Base-by-base conservation (phyloP, 345 rosid species). In the Euphorbia lathyris region DNA sequence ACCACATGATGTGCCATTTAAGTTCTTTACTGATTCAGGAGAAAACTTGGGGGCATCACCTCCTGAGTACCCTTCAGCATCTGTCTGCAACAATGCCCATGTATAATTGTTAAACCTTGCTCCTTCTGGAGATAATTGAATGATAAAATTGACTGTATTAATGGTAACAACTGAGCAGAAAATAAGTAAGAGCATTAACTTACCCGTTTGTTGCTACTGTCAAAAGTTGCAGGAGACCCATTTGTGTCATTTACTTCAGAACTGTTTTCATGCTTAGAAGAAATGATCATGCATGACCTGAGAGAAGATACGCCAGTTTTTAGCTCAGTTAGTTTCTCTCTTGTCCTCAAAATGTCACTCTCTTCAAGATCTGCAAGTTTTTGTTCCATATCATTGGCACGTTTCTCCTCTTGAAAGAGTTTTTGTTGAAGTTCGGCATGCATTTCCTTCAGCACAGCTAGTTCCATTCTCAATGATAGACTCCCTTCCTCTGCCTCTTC, bases 321-420 rank as follows among this genome's bases (percentile, higher is more conserved):
- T 40, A 94, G 77, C 85, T 87, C 89, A 48, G 82, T 75, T 47
- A 94, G 73, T 78, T 84, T 86, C 69, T 85, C 87, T 72, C 80
- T 85, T 69, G 88, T 82, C 59, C 72, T 76, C 68, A 75, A 75
- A 75, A 92, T 80, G 73, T 83, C 80, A 69, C 67, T 77, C 65
- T 86, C 86, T 76, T 87, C 90, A 71, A 85, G 64, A 76, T 74
- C 86, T 75, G 86, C 87, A 50, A 85, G 86, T 81, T 72, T 81
- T 69, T 47, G 80, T 80, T 83, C 81, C 79, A 91, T 72, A 70
- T 58, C 75, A 79, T 69, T 65, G 67, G 85, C 81, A 56, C 42
- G 76, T 60, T 71, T 74, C 80, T 82, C 79, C 85, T 87, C 90
- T 57, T 83, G 83, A 58, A 76, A 66, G 70, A 86, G 83, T 68